phyloP scores from a whole-genome alignment of 2,329 filamentous ascomycete genomes.

The Proliferodiscus dingleyae region DNA sequence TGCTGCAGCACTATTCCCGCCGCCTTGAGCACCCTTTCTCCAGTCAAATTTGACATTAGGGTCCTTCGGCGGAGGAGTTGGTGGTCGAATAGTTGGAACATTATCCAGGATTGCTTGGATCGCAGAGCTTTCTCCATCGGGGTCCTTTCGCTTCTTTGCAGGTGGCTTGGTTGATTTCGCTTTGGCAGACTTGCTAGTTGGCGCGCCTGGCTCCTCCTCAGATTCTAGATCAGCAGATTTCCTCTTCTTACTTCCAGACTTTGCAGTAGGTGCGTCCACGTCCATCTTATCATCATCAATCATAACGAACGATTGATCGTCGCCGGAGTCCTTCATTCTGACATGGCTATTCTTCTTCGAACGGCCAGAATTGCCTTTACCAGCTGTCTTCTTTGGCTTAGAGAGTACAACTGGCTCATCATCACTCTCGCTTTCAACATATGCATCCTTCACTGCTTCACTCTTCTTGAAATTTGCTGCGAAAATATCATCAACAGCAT shows the following conservation, averaged over 20 bases:
- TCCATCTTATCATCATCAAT: conserved; percentile 40
- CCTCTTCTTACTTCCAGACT: conserved; percentile 44
- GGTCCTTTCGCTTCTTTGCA: conserved; percentile 48
- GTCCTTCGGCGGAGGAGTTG: conserved; percentile 73
- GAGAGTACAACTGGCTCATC: conserved; percentile 57
- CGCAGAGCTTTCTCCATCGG: conserved; percentile 60
- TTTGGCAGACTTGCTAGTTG: conserved; percentile 51
- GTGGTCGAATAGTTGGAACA: conserved; percentile 76
- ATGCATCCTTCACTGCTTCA: conserved; percentile 67
- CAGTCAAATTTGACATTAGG: conserved; percentile 76
- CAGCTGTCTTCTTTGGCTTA: conserved; percentile 46
- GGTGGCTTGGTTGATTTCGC: conserved; percentile 29
- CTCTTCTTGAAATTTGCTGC: conserved; percentile 64
- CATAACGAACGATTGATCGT: conserved; percentile 26
- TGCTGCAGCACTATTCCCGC: conserved; percentile 55
- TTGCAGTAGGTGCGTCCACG: conserved; percentile 25
- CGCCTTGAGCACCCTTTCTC: conserved; percentile 54
- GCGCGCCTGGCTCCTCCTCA: conserved; percentile 50
- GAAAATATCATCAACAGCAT: conserved; percentile 80
- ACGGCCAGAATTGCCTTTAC: conserved; percentile 36
- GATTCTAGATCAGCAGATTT: conserved; percentile 52
- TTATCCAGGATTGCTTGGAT: conserved; percentile 83
- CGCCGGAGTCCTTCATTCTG: conserved; percentile 33
- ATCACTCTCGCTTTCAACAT: conserved; percentile 64
- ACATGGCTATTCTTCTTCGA: conserved; percentile 42